A percentile compares a stretch with the other conserved stretches of the same genome.
These are phyloP conservation scores for Neurospora crassa DNA, from an alignment of 2,329 filamentous ascomycete genomes.

Conservation along the genomic window DNA sequence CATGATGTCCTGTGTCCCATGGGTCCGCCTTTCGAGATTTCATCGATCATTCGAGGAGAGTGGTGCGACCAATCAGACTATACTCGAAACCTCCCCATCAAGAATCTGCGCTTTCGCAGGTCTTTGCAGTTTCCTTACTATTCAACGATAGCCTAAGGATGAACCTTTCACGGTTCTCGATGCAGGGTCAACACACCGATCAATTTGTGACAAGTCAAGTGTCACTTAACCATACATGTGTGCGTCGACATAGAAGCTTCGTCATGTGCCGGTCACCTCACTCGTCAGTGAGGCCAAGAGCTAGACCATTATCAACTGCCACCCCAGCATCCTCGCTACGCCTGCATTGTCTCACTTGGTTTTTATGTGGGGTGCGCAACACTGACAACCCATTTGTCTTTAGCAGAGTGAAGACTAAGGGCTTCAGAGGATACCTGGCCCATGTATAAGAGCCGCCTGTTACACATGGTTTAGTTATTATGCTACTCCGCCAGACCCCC, in stretches of 20 bases:
- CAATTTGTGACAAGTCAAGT: not conserved
- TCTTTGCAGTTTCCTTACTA: not conserved
- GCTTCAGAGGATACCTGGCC: not conserved
- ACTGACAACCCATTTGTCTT: not conserved
- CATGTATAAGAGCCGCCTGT: not conserved
- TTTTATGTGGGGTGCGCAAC: not conserved
- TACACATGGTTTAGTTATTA: not conserved
- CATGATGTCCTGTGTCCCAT: not conserved
- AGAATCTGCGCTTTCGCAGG: not conserved
- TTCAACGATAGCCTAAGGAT: not conserved
- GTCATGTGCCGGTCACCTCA: not conserved
- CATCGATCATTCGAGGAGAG: not conserved
- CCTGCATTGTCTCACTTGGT: not conserved
- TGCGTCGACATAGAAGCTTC: not conserved
- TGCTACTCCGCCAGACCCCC: not conserved
- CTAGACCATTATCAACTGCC: not conserved
- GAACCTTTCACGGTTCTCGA: not conserved
- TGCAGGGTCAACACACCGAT: not conserved
- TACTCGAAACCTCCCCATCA: not conserved
- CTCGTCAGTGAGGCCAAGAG: not conserved
- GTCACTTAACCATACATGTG: not conserved
- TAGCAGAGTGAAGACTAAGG: not conserved
- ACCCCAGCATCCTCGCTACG: not conserved
- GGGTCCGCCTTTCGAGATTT: not conserved
- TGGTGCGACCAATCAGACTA: not conserved